These are phyloP conservation scores for Chiua virens DNA, from an alignment of 768 basidiomycete species.

Conservation along the genomic window DNA sequence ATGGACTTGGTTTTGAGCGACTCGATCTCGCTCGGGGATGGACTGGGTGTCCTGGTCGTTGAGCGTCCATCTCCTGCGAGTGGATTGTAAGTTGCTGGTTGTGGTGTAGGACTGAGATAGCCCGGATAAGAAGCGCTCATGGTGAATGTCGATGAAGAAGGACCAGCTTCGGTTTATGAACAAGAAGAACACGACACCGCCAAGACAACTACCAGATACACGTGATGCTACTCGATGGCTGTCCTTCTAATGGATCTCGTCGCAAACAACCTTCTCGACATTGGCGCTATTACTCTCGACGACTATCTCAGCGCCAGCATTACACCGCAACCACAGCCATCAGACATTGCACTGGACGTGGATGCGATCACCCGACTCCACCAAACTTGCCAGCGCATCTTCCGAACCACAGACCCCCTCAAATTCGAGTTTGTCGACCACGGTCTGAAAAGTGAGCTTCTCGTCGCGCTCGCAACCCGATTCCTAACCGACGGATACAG, in stretches of 20 bases:
- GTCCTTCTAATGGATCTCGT: too few relatives aligned
- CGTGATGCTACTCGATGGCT: not conserved
- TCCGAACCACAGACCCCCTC: slow-evolving; percentile 41
- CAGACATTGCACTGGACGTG: slow-evolving; percentile 2
- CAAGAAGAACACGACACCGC: too few relatives aligned
- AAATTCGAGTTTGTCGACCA: slow-evolving; percentile 51
- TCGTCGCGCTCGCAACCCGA: too few relatives aligned
- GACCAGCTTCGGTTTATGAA: slow-evolving; percentile 1
- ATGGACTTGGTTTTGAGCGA: slow-evolving; percentile 41
- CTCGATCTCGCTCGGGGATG: slow-evolving; percentile 59
- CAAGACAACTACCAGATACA: too few relatives aligned
- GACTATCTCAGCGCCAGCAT: slow-evolving; percentile 21
- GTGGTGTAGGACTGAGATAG: slow-evolving; percentile 9
- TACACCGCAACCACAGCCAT: not conserved
- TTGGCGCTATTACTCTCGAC: slow-evolving; percentile 30
- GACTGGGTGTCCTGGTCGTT: slow-evolving; percentile 53
- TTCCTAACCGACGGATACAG: slow-evolving; percentile 31
- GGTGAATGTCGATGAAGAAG: slow-evolving; percentile 1
- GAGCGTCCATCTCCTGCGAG: slow-evolving; percentile 14
- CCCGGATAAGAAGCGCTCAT: slow-evolving; percentile 21
- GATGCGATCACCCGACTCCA: slow-evolving; percentile 39
- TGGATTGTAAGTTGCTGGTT: too few relatives aligned
- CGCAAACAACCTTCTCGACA: slow-evolving; percentile 22
- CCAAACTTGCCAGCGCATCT: slow-evolving; percentile 41
- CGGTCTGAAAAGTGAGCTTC: slow-evolving; percentile 35